Base-by-base conservation (phyloP, 176 grass and related monocot genomes). In the Juncus effusus region DNA sequence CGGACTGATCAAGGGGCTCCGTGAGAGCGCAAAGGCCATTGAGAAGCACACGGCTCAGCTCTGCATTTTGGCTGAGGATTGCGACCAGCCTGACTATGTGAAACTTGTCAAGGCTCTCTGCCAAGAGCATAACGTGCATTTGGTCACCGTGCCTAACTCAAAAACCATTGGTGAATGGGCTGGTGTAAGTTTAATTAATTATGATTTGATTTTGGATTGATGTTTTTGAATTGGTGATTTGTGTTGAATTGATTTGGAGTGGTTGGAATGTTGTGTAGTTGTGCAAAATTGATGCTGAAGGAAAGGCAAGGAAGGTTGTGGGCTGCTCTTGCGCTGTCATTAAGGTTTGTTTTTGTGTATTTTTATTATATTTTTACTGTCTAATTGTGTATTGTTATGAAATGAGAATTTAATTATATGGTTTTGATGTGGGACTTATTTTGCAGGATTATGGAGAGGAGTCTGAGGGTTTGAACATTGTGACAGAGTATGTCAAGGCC, bases 101-200 rank as follows among this genome's bases (percentile, higher is more conserved):
- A 90, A 90, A 65, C 72, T 90, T 15, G 79, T 90, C 28, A 90
- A 90, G 62, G 83, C 83, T 9, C 87, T 90, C 2, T 90, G 83
- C 2, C 79, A 72, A 51, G 87, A 86, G 19, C 87, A 90, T 69
- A 90, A 86, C 73, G 87, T 90, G 60, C 83, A 82, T 63, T 70
- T 90, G 3, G 74, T 90, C 40, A 86, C 83, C 1, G 87, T 86
- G 36, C 83, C 87, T 14, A 77, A 69, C 64, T 80, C 87, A 67
- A 90, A 90, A 61, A 80, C 77, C 52, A 80, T 79, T 19, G 76
- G 76, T 59, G 66, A 79, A 49, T 79, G 76, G 76, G 76, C 76
- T 9, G 76, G 76, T 64, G 76, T 79, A 42, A 47, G 71, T 62
- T 61, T 67, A 67, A 50, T 39, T 15, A 10, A 40, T 16, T 37